Evolutionary conservation across 2,329 filamentous ascomycete genomes (phyloP), one percentile per base, ranked within the genome.

Genomic region (Talaromyces sp.): DNA sequence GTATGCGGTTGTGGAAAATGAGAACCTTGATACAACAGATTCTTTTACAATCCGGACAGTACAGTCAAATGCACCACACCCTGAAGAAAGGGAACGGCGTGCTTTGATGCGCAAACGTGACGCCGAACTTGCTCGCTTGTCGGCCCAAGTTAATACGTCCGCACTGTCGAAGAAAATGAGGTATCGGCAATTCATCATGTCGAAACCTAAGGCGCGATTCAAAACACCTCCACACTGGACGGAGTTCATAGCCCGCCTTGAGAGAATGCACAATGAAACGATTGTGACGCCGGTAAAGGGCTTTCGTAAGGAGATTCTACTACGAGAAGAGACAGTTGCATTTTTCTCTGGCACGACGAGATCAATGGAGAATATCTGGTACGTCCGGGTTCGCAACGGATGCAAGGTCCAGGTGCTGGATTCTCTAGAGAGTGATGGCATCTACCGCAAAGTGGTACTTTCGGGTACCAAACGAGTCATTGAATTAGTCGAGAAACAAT

Each of bases 291-390:
- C 37, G 3, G 67, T 60, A 40, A 67, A 63, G 37, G 66, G 64
- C 14, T 68, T 65, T 50, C 68, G 71, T 28, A 73, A 72, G 65
- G 70, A 72, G 55, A 62, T 78, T 16, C 58, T 70, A 31, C 40
- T 79, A 3, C 70, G 73, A 1, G 76, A 79, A 59, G 71, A 73
- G 58, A 75, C 72, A 0, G 66, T 78, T 28, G 73, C 71, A 0
- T 57, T 70, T 9, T 62, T 79, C 46, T 66, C 69, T 14, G 77
- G 77, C 3, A 63, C 70, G 12, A 70, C 68, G 5, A 66, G 70
- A 3, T 67, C 69, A 62, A 64, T 65, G 39, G 77, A 79, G 64
- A 79, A 79, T 63, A 69, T 77, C 7, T 78, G 72, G 71, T 71
- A 71, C 61, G 66, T 74, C 6, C 63, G 66, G 9, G 61, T 77